Conservation (phyloP, 2,329 filamentous ascomycete species). For the Beauveria brongniartii region DNA sequence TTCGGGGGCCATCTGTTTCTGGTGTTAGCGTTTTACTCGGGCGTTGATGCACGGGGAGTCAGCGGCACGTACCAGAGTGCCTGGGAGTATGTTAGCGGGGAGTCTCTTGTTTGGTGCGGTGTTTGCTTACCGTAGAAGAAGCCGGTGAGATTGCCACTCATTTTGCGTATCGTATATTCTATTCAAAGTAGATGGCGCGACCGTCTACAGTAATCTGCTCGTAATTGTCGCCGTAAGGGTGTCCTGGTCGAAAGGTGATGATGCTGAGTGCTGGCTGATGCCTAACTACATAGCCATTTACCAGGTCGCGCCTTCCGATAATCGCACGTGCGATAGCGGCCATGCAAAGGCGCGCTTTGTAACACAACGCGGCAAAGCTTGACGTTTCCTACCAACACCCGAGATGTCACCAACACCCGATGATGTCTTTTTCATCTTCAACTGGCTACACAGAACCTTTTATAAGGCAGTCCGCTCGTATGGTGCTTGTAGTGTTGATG, state of each 20-base stretch:
- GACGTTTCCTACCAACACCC: too few species aligned
- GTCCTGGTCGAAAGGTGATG: background rate
- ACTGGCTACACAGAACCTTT: background rate
- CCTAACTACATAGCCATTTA: background rate
- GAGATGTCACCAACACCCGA: too few species aligned
- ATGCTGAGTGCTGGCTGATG: background rate
- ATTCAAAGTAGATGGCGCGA: background rate
- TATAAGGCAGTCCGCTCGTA: too few species aligned
- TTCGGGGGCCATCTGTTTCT: constrained; percentile 63
- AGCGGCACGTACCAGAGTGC: constrained; percentile 26
- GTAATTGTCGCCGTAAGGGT: background rate
- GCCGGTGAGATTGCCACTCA: constrained; percentile 36
- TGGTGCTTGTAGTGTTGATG: too few species aligned
- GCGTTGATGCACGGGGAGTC: background rate
- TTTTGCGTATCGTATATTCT: constrained; percentile 16
- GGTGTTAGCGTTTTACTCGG: constrained; percentile 2
- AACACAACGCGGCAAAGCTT: background rate
- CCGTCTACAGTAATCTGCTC: background rate
- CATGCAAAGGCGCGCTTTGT: background rate
- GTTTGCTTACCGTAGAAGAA: constrained; percentile 48
- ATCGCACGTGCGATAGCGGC: constrained; percentile 3
- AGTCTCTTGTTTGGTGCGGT: background rate
- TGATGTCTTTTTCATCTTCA: background rate
- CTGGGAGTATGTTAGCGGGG: constrained; percentile 15
- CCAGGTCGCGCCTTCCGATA: constrained; percentile 1